Evolutionary conservation across 148 eudicot species (phyloP).

Genomic region (Hydrangea macrophylla): DNA sequence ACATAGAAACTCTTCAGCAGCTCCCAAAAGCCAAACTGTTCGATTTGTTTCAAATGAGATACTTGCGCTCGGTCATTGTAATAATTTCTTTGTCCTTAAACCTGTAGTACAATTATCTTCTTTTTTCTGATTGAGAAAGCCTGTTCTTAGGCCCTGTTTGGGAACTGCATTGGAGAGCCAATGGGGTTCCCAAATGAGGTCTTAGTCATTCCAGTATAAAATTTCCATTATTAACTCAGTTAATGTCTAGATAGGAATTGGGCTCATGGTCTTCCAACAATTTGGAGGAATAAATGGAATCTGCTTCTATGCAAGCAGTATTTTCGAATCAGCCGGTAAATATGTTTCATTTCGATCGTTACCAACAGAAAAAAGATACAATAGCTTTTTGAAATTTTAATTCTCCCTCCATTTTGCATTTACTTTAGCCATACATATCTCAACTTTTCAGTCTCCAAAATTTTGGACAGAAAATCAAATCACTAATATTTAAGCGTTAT

Average conservation of each 20-base stretch:
- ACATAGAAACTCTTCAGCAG: constrained; percentile 54
- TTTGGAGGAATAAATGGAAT: constrained; percentile 92
- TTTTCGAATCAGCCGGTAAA: constrained; percentile 76
- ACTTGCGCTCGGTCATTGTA: constrained; percentile 67
- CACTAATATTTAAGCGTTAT: neutral
- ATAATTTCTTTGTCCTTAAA: constrained; percentile 10
- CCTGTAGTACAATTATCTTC: neutral
- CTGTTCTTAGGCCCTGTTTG: neutral
- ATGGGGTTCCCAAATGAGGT: neutral
- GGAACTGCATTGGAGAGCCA: neutral
- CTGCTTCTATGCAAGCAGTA: constrained; percentile 76
- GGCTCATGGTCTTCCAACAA: constrained; percentile 88
- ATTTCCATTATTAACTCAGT: too few species aligned
- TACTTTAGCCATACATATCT: too few species aligned
- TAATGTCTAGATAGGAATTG: constrained; percentile 65
- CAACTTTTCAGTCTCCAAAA: too few species aligned
- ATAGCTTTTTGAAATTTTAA: too few species aligned
- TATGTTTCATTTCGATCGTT: neutral
- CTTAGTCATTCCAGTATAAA: neutral
- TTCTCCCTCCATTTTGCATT: too few species aligned
- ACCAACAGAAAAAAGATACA: neutral
- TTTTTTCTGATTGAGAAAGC: neutral
- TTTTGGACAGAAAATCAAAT: neutral
- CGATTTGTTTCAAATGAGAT: constrained; percentile 78
- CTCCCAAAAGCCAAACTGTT: constrained; percentile 67